Evolutionary conservation across 352 stramenopile genomes (phyloP).

Genomic region (Phytophthora ohioensis): DNA sequence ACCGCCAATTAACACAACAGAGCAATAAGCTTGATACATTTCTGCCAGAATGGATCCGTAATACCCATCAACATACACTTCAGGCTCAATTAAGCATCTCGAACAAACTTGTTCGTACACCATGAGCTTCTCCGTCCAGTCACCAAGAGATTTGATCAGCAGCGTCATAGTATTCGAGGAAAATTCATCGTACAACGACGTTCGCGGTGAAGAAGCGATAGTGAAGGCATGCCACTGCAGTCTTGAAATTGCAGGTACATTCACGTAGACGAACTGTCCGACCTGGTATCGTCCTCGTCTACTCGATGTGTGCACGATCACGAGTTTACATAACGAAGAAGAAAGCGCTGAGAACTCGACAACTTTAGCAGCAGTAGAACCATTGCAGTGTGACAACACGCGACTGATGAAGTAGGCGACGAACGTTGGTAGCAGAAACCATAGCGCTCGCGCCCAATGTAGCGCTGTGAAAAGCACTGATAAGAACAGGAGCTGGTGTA

Average conservation of each 20-base stretch:
- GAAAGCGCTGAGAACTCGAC: constrained; percentile 35
- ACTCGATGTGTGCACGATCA: constrained; percentile 20
- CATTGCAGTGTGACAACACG: constrained; percentile 42
- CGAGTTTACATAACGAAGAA: constrained; percentile 42
- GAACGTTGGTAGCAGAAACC: constrained; percentile 46
- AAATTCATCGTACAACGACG: neutral
- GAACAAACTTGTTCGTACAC: constrained; percentile 37
- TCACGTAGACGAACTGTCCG: constrained; percentile 57
- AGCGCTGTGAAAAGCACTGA: constrained; percentile 48
- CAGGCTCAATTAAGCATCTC: constrained; percentile 16
- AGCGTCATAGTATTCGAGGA: constrained; percentile 44
- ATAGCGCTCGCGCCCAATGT: constrained; percentile 42
- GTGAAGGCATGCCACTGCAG: constrained; percentile 63
- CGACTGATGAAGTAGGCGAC: constrained; percentile 49
- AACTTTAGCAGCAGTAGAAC: constrained; percentile 27
- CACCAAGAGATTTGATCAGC: constrained; percentile 51
- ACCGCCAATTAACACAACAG: constrained; percentile 50
- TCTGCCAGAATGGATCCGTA: constrained; percentile 50
- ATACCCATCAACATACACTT: constrained; percentile 60
- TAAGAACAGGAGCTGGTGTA: constrained; percentile 55
- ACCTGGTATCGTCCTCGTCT: constrained; percentile 31
- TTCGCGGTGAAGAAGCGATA: constrained; percentile 51
- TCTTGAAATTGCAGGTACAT: constrained; percentile 48
- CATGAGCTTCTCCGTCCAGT: constrained; percentile 58
- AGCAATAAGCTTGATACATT: constrained; percentile 44